Evolutionary conservation across 768 basidiomycete species (phyloP).

Genomic region (Tylopilus rubrobrunneus): DNA sequence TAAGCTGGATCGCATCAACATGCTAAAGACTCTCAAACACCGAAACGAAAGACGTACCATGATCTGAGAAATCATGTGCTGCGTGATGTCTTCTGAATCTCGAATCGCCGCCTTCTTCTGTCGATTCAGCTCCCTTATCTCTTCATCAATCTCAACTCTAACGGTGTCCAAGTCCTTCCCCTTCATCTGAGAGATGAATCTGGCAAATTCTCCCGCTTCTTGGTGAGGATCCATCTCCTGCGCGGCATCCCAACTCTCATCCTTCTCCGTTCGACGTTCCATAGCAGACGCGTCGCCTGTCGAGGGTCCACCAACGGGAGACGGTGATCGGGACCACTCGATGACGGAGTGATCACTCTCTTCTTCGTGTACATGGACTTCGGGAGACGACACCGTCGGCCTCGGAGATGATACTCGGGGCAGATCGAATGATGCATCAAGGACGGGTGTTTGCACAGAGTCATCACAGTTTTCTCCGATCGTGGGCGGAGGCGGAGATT

Average conservation of each 20-base stretch:
- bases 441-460: neutral
- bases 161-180: conserved; percentile 80
- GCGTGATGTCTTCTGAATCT: conserved; percentile 92
- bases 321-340: conserved; percentile 40
- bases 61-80: conserved; percentile 89
- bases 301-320: conserved; percentile 19
- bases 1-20: conserved; percentile 47
- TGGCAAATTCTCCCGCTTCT: conserved; percentile 88
- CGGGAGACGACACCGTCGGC: conserved; percentile 1
- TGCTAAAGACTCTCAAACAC: neutral
- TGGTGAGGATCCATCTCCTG: conserved; percentile 77
- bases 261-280: conserved; percentile 22
- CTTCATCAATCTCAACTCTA: conserved; percentile 85
- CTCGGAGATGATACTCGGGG: conserved; percentile 10
- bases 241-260: conserved; percentile 74
- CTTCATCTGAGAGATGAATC: conserved; percentile 88
- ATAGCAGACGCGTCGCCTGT: conserved; percentile 9
- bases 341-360: conserved; percentile 25
- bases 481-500: conserved; percentile 14
- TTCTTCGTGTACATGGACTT: conserved; percentile 7
- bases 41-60: conserved; percentile 43
- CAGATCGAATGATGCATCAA: conserved; percentile 3
- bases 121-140: conserved; percentile 76
- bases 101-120: conserved; percentile 87
- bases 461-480: conserved; percentile 14